Evolutionary conservation across 805 yeast species (phyloP), one percentile per base, ranked within the genome.

Genomic region (Saccharomycopsis sp.): DNA sequence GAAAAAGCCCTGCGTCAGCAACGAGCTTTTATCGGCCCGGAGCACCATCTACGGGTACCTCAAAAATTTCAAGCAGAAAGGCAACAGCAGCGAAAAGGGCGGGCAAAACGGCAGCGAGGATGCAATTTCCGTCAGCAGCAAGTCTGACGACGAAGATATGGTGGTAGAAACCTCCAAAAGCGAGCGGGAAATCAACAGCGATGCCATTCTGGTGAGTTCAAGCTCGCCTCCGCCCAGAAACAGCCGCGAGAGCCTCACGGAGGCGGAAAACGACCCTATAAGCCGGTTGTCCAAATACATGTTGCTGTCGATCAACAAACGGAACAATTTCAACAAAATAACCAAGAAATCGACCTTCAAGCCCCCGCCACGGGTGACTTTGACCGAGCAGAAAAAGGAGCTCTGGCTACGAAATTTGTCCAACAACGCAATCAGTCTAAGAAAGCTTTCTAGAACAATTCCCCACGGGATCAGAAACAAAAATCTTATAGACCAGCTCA

Each of bases 401-500:
- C 75, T 83, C 1, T 92, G 99, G 99, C 73, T 92, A 52, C 79
- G 79, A 55, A 96, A 90, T 65, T 75, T 92, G 54, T 89, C 94
- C 2, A 78, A 87, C 55, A 79, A 86, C 0, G 71, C 74, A 18
- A 76, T 85, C 0, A 87, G 97, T 0, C 73, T 92, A 53, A 75
- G 79, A 50, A 81, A 80, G 59, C 78, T 91, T 2, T 79, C 94
- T 1, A 77, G 88, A 56, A 88, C 91, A 18, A 80, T 92, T 5
- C 98, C 99, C 0, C 97, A 92, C 68, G 97, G 97, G 0, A 80
- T 91, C 21, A 76, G 91, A 62, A 87, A 89, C 67, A 81, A 82
- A 63, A 77, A 79, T 1, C 73, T 92, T 18, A 68, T 92, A 2
- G 97, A 91, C 62, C 88, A 85, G 60, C 79, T 95, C 62, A 79